Evolutionary conservation across 2,329 filamentous ascomycete species (phyloP).

Genomic region (Exophiala aquamarina): DNA sequence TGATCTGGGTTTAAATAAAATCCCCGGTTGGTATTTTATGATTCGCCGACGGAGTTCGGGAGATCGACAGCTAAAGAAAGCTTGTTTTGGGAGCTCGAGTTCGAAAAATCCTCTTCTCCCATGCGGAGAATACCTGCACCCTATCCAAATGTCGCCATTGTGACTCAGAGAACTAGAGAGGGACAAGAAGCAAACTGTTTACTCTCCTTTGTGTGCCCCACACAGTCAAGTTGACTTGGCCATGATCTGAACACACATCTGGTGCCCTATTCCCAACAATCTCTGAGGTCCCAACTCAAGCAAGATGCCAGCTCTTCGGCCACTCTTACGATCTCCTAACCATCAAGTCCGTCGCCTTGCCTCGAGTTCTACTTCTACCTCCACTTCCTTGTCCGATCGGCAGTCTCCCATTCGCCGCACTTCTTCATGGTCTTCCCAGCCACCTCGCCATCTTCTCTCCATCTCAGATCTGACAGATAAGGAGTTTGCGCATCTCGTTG

Average conservation of each 20-base stretch:
- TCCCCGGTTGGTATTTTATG: not conserved
- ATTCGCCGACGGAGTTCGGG: not conserved
- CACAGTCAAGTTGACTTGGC: too few relatives aligned
- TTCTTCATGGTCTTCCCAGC: constrained; percentile 25
- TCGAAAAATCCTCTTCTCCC: not conserved
- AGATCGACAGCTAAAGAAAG: not conserved
- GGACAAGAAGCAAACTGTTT: too few relatives aligned
- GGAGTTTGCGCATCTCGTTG: constrained; percentile 79
- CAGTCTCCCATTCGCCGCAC: constrained; percentile 15
- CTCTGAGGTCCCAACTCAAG: too few relatives aligned
- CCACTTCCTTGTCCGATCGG: not conserved
- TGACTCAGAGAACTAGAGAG: too few relatives aligned
- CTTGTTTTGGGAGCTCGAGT: constrained; percentile 1
- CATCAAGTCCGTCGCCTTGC: not conserved
- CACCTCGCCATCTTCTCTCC: constrained; percentile 84
- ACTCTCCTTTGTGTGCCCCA: too few relatives aligned
- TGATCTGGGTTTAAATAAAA: too few relatives aligned
- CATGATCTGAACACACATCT: too few relatives aligned
- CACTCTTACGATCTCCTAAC: too few relatives aligned
- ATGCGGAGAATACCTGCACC: too few relatives aligned
- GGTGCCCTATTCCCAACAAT: too few relatives aligned
- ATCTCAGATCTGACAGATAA: constrained; percentile 79
- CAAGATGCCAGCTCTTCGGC: too few relatives aligned
- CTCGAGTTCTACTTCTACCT: not conserved
- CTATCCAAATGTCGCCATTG: too few relatives aligned